A percentile compares a stretch with the other conserved stretches of the same genome.
These are phyloP conservation scores for Phaeotremella skinneri DNA, from an alignment of 768 basidiomycete species.

Conservation along the genomic window DNA sequence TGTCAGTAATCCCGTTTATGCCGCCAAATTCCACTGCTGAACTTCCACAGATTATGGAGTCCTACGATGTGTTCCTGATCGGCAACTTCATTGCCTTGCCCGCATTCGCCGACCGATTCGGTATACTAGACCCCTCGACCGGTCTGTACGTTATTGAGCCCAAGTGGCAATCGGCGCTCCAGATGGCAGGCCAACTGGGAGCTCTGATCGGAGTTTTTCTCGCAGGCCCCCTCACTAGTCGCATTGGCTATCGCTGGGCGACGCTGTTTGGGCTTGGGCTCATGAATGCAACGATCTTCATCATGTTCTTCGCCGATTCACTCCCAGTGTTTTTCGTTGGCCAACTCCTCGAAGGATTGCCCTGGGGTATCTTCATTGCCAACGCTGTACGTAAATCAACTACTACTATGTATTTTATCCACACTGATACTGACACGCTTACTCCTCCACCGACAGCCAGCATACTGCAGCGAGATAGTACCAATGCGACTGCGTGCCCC, in stretches of 20 bases:
- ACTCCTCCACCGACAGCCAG: constrained; percentile 29
- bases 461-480: constrained; percentile 47
- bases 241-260: constrained; percentile 42
- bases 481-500: constrained; percentile 44
- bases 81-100: constrained; percentile 36
- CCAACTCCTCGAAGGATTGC: constrained; percentile 40
- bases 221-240: constrained; percentile 36
- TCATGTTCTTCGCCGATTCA: constrained; percentile 41
- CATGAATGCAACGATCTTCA: constrained; percentile 40
- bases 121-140: constrained; percentile 16
- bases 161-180: constrained; percentile 42
- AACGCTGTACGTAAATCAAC: constrained; percentile 17
- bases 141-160: constrained; percentile 25
- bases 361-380: constrained; percentile 47
- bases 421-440: constrained; percentile 2
- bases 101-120: constrained; percentile 25
- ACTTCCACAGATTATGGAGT: constrained; percentile 25
- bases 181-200: constrained; percentile 33
- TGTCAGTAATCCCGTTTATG: constrained; percentile 16
- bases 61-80: constrained; percentile 37
- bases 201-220: constrained; percentile 44
- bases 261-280: constrained; percentile 31
- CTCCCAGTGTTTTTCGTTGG: constrained; percentile 37
- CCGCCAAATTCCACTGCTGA: background rate
- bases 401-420: background rate